Evolutionary conservation across 2,329 filamentous ascomycete genomes (phyloP).

Genomic region (Penicillium palitans): DNA sequence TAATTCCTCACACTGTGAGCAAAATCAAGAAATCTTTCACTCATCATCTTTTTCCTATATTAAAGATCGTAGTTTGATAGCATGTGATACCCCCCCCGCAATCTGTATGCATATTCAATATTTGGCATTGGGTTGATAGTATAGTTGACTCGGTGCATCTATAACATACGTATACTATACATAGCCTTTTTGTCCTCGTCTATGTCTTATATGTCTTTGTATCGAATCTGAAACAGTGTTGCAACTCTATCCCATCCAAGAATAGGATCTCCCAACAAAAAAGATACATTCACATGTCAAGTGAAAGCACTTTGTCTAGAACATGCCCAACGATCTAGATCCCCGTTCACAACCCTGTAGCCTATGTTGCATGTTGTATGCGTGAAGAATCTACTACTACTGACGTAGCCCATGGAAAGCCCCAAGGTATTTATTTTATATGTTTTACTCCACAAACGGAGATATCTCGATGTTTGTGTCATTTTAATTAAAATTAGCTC

Average conservation of each 20-base stretch:
- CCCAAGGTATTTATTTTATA: not conserved
- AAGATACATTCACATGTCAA: not conserved
- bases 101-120: not conserved
- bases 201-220: not conserved
- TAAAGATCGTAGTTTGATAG: not conserved
- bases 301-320: not conserved
- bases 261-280: not conserved
- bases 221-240: not conserved
- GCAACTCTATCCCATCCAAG: not conserved
- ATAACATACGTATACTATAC: not conserved
- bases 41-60: not conserved
- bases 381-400: not conserved
- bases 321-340: not conserved
- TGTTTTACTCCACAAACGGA: not conserved
- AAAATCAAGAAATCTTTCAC: slow-evolving; percentile 18
- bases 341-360: not conserved
- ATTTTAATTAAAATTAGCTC: not conserved
- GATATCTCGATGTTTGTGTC: not conserved
- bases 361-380: not conserved
- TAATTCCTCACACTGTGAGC: slow-evolving; percentile 21
- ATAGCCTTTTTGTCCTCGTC: not conserved
- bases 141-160: not conserved
- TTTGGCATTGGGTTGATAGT: not conserved
- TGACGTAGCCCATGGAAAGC: not conserved
- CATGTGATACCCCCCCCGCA: slow-evolving; percentile 9